Evolutionary conservation across 2,329 filamentous ascomycete genomes (phyloP).

Genomic region (Colletotrichum echinochloae): DNA sequence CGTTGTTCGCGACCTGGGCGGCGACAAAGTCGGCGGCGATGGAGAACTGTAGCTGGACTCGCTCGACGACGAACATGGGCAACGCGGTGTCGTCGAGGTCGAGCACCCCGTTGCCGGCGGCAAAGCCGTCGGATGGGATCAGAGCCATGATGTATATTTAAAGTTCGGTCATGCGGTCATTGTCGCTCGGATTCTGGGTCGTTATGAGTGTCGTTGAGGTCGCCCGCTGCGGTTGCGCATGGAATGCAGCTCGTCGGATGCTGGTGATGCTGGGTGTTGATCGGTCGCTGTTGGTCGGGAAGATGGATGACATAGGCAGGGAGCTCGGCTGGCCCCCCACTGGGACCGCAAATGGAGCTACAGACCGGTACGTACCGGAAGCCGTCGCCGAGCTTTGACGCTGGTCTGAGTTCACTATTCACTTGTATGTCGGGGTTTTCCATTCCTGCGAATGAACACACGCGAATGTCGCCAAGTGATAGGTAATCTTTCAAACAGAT

Average conservation of each 20-base stretch:
- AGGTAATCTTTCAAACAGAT: not conserved
- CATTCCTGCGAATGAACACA: not conserved
- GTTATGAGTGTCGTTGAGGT: slow-evolving; percentile 22
- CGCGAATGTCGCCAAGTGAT: too few relatives aligned
- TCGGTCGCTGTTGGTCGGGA: slow-evolving; percentile 28
- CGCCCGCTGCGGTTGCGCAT: slow-evolving; percentile 24
- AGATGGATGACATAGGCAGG: slow-evolving; percentile 40
- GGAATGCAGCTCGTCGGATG: slow-evolving; percentile 30
- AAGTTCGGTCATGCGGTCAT: slow-evolving; percentile 32
- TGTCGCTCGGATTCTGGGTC: slow-evolving; percentile 17
- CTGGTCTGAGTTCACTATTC: not conserved
- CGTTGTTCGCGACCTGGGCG: slow-evolving; percentile 97
- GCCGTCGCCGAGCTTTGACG: not conserved
- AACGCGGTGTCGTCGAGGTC: slow-evolving; percentile 71
- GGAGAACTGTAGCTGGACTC: slow-evolving; percentile 92
- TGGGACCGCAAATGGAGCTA: slow-evolving; percentile 4
- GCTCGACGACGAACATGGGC: slow-evolving; percentile 95
- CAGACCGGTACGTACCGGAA: slow-evolving; percentile 30
- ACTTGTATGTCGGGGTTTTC: not conserved
- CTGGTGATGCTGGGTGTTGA: slow-evolving; percentile 26
- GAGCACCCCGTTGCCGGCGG: slow-evolving; percentile 69
- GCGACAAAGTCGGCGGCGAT: slow-evolving; percentile 96
- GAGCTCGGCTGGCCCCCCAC: slow-evolving; percentile 25
- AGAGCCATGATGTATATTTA: slow-evolving; percentile 69
- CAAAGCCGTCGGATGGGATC: slow-evolving; percentile 79